A percentile compares a stretch with the other conserved stretches of the same genome.
Evolutionary conservation across 176 grass and related monocot species (phyloP).

Genomic region (Bonia amplexicaulis): DNA sequence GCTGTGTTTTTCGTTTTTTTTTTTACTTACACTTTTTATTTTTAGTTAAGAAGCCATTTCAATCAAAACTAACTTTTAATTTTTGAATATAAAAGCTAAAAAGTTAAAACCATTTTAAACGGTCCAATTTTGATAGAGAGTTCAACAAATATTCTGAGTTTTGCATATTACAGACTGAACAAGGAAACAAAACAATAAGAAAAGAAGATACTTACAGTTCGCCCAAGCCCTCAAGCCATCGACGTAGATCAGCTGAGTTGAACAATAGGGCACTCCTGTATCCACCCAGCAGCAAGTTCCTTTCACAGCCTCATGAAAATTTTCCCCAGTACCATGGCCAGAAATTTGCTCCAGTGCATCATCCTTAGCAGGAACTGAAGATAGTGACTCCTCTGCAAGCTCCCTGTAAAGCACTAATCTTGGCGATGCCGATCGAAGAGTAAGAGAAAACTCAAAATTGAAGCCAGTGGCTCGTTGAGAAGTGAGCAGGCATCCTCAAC

Average conservation of each 20-base stretch:
- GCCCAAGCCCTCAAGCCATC: slow-evolving; percentile 62
- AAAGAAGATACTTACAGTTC: slow-evolving; percentile 45
- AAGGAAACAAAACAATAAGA: slow-evolving; percentile 5
- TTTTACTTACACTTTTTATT: too few relatives aligned
- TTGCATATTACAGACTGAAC: slow-evolving; percentile 16
- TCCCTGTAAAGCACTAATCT: slow-evolving; percentile 79
- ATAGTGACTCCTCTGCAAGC: slow-evolving; percentile 82
- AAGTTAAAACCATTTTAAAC: too few relatives aligned
- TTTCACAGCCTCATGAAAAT: slow-evolving; percentile 16
- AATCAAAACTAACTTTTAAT: too few relatives aligned
- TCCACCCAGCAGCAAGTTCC: slow-evolving; percentile 94
- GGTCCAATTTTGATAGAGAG: too few relatives aligned
- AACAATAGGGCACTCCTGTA: slow-evolving; percentile 56
- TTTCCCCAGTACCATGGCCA: slow-evolving; percentile 34
- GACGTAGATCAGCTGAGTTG: slow-evolving; percentile 51
- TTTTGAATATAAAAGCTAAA: too few relatives aligned
- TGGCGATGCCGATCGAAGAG: slow-evolving; percentile 86
- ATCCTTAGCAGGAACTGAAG: slow-evolving; percentile 49
- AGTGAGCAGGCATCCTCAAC: slow-evolving; percentile 57
- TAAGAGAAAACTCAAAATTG: slow-evolving; percentile 89
- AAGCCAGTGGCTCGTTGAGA: slow-evolving; percentile 65
- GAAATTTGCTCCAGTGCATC: slow-evolving; percentile 34
- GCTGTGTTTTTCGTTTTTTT: too few relatives aligned
- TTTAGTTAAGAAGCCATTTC: too few relatives aligned
- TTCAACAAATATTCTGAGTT: slow-evolving; percentile 8